Conservation (phyloP, 176 grass and related monocot species). For the barley (Hordeum vulgare) region MorexV3_pseudomolecules_assembly NC_058522.1:523056557-523057056, state of each 20-base stretch:
- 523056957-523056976: constrained; percentile 70
- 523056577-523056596: constrained; percentile 73
- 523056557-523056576: constrained; percentile 43
- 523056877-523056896: constrained; percentile 69
- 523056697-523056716: constrained; percentile 44
- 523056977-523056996: constrained; percentile 62
- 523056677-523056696: constrained; percentile 75
- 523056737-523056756: constrained; percentile 25
- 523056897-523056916: constrained; percentile 52
- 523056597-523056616: constrained; percentile 51
- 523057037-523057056: constrained; percentile 31
- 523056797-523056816: constrained; percentile 52
- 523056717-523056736: constrained; percentile 29
- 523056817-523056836: constrained; percentile 43
- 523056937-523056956: constrained; percentile 44
- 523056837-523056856: constrained; percentile 41
- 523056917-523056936: constrained; percentile 44
- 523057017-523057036: constrained; percentile 27
- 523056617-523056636: constrained; percentile 51
- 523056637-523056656: background rate
- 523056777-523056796: constrained; percentile 58
- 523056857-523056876: constrained; percentile 26
- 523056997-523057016: constrained; percentile 56
- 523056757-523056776: constrained; percentile 46
- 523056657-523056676: constrained; percentile 40